Base-by-base conservation (phyloP, 805 yeast species). In the Nakazawaea holstii region DNA sequence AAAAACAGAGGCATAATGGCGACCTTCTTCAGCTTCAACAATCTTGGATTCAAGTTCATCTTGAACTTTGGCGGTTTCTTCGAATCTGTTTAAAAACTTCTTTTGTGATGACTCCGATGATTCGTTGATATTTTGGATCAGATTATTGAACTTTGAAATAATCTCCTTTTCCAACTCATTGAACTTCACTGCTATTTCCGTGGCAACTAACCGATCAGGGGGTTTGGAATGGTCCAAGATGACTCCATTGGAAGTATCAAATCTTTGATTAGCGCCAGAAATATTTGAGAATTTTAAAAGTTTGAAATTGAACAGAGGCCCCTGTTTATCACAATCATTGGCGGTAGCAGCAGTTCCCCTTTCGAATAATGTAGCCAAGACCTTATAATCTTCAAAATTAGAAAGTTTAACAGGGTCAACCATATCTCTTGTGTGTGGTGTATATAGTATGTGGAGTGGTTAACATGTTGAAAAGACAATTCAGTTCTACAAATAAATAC, bases 301-400 rank as follows among this genome's bases (percentile, higher is more conserved):
- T 6, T 30, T 10, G 33, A 30, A 30, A 11, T 20, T 20, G 24
- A 20, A 20, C 24, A 20, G 24, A 20, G 24, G 24, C 5, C 24
- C 24, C 2, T 36, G 6, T 20, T n/a, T 14, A n/a, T 13, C 20
- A 5, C 8, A 37, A 24, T 37, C 39, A 20, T 33, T 32, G 11
- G 35, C 41, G 28, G 28, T 35, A 29, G 17, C 40, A 8, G 32
- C 46, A 29, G 41, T 32, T 11, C 14, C 33, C 26, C 26, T 43
- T n/a, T 43, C 29, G 35, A 43, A 43, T 35, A 43, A 35, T 15
- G 17, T n/a, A 6, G 41, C 27, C n/a, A 43, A 36, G 4, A 36
- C 46, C 14, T 43, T 35, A 26, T 40, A 31, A 40, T 40, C 43
- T 14, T 31, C 30, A 14, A 40, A 40, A n/a, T 28, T 5, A 8